Evolutionary conservation across 495 filamentous ascomycete genomes (phyloP).

Genomic region (Xylaria acuta): DNA sequence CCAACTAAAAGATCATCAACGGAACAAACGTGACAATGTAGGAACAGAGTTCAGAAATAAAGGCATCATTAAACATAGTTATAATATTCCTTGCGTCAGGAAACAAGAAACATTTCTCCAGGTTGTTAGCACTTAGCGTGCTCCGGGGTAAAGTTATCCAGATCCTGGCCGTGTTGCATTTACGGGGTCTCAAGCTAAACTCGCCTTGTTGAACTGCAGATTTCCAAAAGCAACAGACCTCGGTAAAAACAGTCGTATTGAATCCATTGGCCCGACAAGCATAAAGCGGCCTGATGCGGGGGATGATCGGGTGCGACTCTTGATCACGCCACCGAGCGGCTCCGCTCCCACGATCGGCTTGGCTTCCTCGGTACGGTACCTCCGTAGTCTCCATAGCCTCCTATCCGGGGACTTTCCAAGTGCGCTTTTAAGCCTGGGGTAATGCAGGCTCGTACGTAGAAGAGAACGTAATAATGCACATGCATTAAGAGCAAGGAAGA

Average conservation of each 20-base stretch:
- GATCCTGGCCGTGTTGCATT: background rate
- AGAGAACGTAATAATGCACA: background rate
- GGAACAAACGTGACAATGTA: background rate
- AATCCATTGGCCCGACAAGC: background rate
- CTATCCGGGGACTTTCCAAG: background rate
- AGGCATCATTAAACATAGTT: background rate
- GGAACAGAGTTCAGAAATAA: background rate
- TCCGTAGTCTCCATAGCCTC: background rate
- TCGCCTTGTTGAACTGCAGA: background rate
- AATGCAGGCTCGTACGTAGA: background rate
- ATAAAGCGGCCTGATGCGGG: background rate
- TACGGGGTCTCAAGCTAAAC: background rate
- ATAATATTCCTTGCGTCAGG: background rate
- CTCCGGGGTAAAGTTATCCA: slow-evolving; percentile 11
- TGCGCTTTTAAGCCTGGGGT: background rate
- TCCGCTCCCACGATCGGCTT: slow-evolving; percentile 9
- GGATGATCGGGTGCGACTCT: slow-evolving; percentile 13
- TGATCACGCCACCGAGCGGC: slow-evolving; percentile 11
- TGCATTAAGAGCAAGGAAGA: background rate
- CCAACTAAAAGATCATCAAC: background rate
- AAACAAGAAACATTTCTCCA: background rate
- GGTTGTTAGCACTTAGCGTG: background rate
- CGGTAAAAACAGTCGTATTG: background rate
- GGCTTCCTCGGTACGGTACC: background rate
- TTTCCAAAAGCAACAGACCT: background rate